Evolutionary conservation across 257 asterid genomes (phyloP), one percentile per base, ranked within the genome.

Genomic region (Knoxia roxburghii): DNA sequence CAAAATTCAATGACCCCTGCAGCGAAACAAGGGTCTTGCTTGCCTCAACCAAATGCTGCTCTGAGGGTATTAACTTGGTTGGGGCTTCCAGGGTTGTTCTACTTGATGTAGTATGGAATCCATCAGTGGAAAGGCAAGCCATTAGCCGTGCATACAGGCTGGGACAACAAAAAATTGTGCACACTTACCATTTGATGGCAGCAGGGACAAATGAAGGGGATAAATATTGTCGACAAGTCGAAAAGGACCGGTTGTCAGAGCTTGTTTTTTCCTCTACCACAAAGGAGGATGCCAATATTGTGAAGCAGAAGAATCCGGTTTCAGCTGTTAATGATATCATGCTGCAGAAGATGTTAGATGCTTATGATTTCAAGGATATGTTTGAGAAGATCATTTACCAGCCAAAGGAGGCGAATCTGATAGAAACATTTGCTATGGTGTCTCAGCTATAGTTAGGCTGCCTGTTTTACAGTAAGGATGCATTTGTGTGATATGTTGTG

Each of bases 81-180:
- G 98, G 97, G 33, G 96, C 96, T 1, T 93, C 97, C 0, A 79
- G 96, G 58, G 96, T 90, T 1, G 89, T 93, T 32, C 51, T 90
- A 64, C 86, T 93, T 6, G 96, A 93, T 57, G 89, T 87, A 11
- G 84, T 75, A 2, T 93, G 96, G 97, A 93, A 93, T 63, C 95
- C 97, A 0, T 77, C 95, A 0, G 89, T 86, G 3, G 84, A 86
- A 56, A 76, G 85, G 59, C 97, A 90, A 74, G 97, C 96, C n/a
- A 80, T 90, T 1, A 75, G 95, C 69, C 74, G 97, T 12, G 97
- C 97, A 2, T 88, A 93, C 68, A 78, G 95, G 79, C 79, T 86
- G 4, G 97, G 99, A 0, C 97, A 93, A 54, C 82, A 83, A 64
- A 88, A 77, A 64, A n/a, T 77, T 32, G 96, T 93, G 7, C 76